Conservation (phyloP, 176 grass and related monocot genomes). For the Oryza glaberrima region DNA sequence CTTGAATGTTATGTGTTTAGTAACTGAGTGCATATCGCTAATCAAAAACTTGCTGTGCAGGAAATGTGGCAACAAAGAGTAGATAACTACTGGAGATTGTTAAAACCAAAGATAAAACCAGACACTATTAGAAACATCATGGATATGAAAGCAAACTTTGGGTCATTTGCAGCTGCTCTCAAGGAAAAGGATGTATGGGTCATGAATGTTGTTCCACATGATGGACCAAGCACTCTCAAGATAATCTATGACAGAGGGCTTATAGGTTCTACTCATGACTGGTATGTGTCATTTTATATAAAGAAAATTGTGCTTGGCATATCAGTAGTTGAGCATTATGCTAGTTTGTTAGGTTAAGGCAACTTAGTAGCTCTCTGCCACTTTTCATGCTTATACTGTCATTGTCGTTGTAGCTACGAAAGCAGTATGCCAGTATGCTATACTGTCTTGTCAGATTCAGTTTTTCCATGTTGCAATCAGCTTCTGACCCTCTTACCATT, state of each 20-base stretch:
- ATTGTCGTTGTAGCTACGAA: background rate
- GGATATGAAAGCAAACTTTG: constrained; percentile 99
- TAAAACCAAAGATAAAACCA: constrained; percentile 70
- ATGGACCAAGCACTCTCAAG: constrained; percentile 91
- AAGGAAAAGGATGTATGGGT: constrained; percentile 94
- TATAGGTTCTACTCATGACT: constrained; percentile 81
- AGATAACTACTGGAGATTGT: constrained; percentile 83
- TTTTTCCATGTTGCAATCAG: constrained; percentile 25
- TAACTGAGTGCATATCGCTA: constrained; percentile 24
- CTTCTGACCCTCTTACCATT: constrained; percentile 2
- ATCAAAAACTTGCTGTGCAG: constrained; percentile 51
- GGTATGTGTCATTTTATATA: constrained; percentile 57
- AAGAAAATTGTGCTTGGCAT: constrained; percentile 24
- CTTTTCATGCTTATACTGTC: background rate
- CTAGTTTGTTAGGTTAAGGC: background rate
- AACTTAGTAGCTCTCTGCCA: background rate
- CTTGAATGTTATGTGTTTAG: constrained; percentile 14
- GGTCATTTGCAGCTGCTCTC: constrained; percentile 93
- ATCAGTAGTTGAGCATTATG: background rate
- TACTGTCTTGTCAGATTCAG: constrained; percentile 33
- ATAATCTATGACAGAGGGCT: constrained; percentile 96
- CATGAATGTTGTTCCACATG: constrained; percentile 91
- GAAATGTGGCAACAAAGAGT: constrained; percentile 95
- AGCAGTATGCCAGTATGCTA: background rate
- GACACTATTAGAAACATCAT: constrained; percentile 89